phyloP scores from a whole-genome alignment of 768 basidiomycete species.

The Gyrodon lividus region DNA sequence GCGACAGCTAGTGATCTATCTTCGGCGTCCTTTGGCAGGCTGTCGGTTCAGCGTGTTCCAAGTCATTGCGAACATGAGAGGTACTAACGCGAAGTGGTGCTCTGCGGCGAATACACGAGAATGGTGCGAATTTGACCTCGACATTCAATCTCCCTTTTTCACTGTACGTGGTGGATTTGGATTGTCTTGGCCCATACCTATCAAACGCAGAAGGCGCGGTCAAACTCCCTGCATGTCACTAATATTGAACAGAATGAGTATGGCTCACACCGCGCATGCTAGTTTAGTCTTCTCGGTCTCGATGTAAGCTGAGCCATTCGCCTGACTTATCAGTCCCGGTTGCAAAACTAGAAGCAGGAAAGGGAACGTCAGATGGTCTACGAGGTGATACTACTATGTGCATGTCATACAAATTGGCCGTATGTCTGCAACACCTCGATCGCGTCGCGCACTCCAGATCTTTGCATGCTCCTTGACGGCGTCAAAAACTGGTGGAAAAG shows the following conservation, averaged over 20 bases:
- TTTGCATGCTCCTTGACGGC: constrained; percentile 32
- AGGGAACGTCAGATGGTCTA: constrained; percentile 7
- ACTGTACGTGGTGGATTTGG: constrained; percentile 75
- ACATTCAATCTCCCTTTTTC: constrained; percentile 90
- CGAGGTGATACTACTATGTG: not conserved
- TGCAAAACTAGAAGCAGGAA: constrained; percentile 64
- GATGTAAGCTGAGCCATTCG: constrained; percentile 96
- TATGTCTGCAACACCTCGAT: constrained; percentile 60
- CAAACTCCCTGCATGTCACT: not conserved
- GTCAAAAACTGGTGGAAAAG: constrained; percentile 59
- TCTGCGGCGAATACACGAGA: constrained; percentile 74
- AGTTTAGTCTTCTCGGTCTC: constrained; percentile 91
- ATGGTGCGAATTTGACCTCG: constrained; percentile 96
- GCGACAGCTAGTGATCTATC: constrained; percentile 81
- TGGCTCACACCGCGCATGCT: constrained; percentile 89
- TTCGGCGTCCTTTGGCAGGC: constrained; percentile 79
- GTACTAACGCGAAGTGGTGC: constrained; percentile 80
- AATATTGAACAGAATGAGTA: not conserved
- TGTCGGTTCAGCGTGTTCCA: constrained; percentile 5
- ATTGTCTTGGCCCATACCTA: constrained; percentile 85
- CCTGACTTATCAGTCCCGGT: constrained; percentile 87
- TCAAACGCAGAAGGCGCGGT: constrained; percentile 4
- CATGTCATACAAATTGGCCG: constrained; percentile 78
- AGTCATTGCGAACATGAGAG: not conserved
- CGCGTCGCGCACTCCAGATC: constrained; percentile 39